phyloP scores from a whole-genome alignment of 2,329 filamentous ascomycete species.

The Paecilomyces sp. region DNA sequence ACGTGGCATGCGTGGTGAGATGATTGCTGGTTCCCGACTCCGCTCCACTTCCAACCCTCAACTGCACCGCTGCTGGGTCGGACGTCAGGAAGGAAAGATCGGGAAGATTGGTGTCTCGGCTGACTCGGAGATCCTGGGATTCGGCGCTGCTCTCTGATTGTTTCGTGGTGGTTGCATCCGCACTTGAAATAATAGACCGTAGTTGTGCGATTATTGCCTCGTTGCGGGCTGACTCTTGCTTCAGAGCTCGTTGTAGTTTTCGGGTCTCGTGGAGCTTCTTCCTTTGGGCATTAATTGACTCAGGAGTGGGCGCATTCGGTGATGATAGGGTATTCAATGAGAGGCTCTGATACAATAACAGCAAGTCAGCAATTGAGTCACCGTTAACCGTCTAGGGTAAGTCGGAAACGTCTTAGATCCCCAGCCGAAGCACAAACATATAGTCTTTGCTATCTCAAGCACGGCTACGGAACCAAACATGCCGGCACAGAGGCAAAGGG shows the following conservation, averaged over 20 bases:
- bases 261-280: slow-evolving; percentile 71
- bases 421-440: background rate
- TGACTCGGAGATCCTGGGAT: slow-evolving; percentile 10
- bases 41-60: slow-evolving; percentile 37
- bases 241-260: slow-evolving; percentile 63
- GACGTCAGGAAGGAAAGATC: slow-evolving; percentile 53
- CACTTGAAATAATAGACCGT: slow-evolving; percentile 46
- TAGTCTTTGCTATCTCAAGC: background rate
- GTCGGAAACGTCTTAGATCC: background rate
- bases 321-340: slow-evolving; percentile 19
- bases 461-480: background rate
- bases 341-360: slow-evolving; percentile 24
- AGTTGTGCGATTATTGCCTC: slow-evolving; percentile 62
- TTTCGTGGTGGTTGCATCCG: slow-evolving; percentile 10
- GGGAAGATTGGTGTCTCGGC: slow-evolving; percentile 15
- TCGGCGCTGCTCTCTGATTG: slow-evolving; percentile 10
- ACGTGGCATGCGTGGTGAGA: slow-evolving; percentile 48
- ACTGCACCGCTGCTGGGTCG: slow-evolving; percentile 37
- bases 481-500: background rate
- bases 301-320: slow-evolving; percentile 49
- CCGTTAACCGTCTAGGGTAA: background rate
- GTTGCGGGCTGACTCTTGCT: slow-evolving; percentile 65
- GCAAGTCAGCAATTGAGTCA: background rate
- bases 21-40: slow-evolving; percentile 13
- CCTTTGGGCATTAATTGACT: slow-evolving; percentile 64